These are phyloP conservation scores for Monilinia fructigena DNA, from an alignment of 2,329 filamentous ascomycete species.

Conservation along the genomic window DNA sequence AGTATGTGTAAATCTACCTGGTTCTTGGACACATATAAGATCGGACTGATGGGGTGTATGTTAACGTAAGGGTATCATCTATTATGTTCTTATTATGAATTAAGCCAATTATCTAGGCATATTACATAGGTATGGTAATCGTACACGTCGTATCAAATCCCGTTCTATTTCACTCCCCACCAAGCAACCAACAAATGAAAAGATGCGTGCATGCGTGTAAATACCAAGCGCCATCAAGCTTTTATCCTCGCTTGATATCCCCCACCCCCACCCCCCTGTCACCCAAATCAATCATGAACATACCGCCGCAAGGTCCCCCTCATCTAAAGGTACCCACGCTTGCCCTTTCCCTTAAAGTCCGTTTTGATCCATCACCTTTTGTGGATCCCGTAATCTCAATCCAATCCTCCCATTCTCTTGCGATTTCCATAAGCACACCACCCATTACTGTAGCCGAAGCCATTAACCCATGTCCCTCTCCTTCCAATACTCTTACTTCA, in stretches of 20 bases:
- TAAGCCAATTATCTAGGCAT: constrained; percentile 19
- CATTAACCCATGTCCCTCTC: constrained; percentile 94
- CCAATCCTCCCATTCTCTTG: constrained; percentile 91
- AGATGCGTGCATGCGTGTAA: neutral
- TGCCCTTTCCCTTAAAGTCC: constrained; percentile 37
- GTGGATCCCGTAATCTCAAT: constrained; percentile 55
- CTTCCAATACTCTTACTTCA: constrained; percentile 85
- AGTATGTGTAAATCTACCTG: too few relatives aligned
- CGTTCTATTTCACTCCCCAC: neutral
- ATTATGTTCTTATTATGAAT: constrained; percentile 22
- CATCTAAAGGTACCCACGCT: constrained; percentile 39
- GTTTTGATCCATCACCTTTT: constrained; percentile 32
- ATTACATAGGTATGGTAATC: constrained; percentile 23
- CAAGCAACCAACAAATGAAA: constrained; percentile 16
- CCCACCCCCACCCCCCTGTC: neutral
- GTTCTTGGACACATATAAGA: too few relatives aligned
- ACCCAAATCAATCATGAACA: constrained; percentile 14
- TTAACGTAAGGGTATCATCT: constrained; percentile 11
- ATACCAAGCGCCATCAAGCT: constrained; percentile 11
- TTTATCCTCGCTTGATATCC: constrained; percentile 11
- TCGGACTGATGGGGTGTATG: neutral
- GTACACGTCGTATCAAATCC: constrained; percentile 23
- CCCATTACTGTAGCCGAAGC: constrained; percentile 92
- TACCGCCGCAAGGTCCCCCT: constrained; percentile 3
- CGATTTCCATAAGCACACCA: constrained; percentile 89